Conservation (phyloP, 495 filamentous ascomycete genomes). For the Collariella sp. region DNA sequence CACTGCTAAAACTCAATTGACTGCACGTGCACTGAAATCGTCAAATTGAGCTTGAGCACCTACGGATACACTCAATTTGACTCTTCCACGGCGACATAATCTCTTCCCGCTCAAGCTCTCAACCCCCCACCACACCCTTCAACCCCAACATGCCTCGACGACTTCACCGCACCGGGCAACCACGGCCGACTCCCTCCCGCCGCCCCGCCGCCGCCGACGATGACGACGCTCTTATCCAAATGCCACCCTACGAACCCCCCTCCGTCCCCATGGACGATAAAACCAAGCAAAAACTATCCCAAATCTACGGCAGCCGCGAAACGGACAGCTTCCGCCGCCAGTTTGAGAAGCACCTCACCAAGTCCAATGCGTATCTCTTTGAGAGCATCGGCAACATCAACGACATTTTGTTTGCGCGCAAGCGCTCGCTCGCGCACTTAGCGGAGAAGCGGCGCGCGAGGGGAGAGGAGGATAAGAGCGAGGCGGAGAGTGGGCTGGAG, state of each 20-base stretch:
- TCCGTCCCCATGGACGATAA: constrained; percentile 38
- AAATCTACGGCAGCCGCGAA: constrained; percentile 25
- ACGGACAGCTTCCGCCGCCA: constrained; percentile 17
- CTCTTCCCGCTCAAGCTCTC: too few relatives aligned
- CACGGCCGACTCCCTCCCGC: background rate
- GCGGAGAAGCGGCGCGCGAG: constrained; percentile 27
- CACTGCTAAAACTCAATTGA: too few relatives aligned
- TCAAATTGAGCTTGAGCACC: too few relatives aligned
- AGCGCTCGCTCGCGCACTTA: constrained; percentile 35
- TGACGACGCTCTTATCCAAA: constrained; percentile 19
- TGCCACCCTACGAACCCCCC: constrained; percentile 54
- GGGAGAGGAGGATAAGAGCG: constrained; percentile 31
- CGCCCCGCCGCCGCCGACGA: background rate
- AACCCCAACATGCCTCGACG: constrained; percentile 14
- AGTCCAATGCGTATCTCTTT: constrained; percentile 29
- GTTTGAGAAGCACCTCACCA: constrained; percentile 33
- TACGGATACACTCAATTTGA: too few relatives aligned
- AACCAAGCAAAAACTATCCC: constrained; percentile 24
- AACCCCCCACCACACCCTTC: too few relatives aligned
- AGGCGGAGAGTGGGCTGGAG: constrained; percentile 33
- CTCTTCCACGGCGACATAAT: too few relatives aligned
- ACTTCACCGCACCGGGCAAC: constrained; percentile 13
- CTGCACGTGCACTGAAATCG: too few relatives aligned
- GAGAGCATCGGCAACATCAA: constrained; percentile 45
- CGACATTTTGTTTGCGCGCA: constrained; percentile 40